Conservation (phyloP, 805 yeast genomes). For the Candida morakotiae region DNA sequence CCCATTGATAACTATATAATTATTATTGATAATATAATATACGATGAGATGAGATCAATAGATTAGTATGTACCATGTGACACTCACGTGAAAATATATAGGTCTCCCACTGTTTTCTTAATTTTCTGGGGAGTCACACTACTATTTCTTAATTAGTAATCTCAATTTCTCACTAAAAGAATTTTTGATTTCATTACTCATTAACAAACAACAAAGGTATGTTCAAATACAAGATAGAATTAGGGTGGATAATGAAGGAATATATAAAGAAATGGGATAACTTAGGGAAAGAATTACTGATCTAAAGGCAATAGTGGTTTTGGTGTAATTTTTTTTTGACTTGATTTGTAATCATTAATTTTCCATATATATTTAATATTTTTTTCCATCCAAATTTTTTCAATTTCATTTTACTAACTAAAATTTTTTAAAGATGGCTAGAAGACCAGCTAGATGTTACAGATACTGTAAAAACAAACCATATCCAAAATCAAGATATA, state of each 20-base stretch:
- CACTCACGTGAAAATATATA: neutral
- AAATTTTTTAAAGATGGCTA: constrained; percentile 92
- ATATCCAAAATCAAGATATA: constrained; percentile 99
- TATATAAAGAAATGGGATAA: neutral
- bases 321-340: too few species aligned
- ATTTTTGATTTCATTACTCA: constrained; percentile 1
- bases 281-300: too few species aligned
- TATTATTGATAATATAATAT: neutral
- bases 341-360: neutral
- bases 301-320: too few species aligned
- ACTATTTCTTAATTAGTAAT: neutral
- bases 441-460: constrained; percentile 99
- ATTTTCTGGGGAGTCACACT: too few species aligned
- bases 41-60: constrained; percentile 9
- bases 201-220: constrained; percentile 1
- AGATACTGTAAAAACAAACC: constrained; percentile 99
- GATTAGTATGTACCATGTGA: neutral
- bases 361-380: neutral
- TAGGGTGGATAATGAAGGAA: neutral
- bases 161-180: neutral
- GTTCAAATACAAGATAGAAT: neutral
- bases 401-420: constrained; percentile 3
- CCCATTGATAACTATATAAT: constrained; percentile 77
- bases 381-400: neutral
- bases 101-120: too few species aligned